These are phyloP conservation scores for Podaxis carcinomalis DNA, from an alignment of 768 basidiomycete species.

Conservation along the genomic window DNA sequence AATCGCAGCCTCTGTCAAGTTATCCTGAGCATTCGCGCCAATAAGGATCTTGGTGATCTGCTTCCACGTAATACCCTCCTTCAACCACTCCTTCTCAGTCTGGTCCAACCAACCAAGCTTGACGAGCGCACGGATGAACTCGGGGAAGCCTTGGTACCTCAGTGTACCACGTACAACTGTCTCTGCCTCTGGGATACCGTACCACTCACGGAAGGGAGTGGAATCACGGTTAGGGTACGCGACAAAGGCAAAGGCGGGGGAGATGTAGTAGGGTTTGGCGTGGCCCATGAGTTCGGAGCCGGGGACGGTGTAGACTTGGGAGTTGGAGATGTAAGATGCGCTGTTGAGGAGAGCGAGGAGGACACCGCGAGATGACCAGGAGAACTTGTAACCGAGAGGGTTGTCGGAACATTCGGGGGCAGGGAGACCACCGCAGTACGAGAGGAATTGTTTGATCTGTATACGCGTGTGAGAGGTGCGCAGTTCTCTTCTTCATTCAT, in stretches of 20 bases:
- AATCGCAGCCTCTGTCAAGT: slow-evolving; percentile 45
- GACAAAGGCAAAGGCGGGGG: slow-evolving; percentile 93
- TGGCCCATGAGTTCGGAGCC: slow-evolving; percentile 86
- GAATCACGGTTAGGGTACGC: slow-evolving; percentile 97
- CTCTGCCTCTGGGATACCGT: slow-evolving; percentile 91
- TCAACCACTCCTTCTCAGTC: slow-evolving; percentile 72
- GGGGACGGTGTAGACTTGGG: slow-evolving; percentile 59
- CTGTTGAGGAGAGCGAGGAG: slow-evolving; percentile 91
- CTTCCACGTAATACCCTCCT: slow-evolving; percentile 73
- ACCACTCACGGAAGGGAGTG: slow-evolving; percentile 84
- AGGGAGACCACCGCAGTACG: slow-evolving; percentile 95
- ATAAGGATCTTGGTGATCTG: slow-evolving; percentile 75
- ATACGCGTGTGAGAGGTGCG: neutral
- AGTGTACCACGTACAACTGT: slow-evolving; percentile 91
- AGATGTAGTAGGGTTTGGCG: slow-evolving; percentile 92
- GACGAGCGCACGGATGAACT: slow-evolving; percentile 86
- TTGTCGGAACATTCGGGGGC: slow-evolving; percentile 89
- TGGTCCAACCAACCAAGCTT: slow-evolving; percentile 85
- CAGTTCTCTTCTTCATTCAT: neutral
- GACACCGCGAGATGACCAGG: slow-evolving; percentile 95
- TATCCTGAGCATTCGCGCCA: slow-evolving; percentile 61
- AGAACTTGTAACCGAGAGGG: slow-evolving; percentile 98
- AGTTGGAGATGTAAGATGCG: slow-evolving; percentile 72
- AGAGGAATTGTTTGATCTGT: slow-evolving; percentile 86
- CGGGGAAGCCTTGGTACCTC: slow-evolving; percentile 95